Base-by-base conservation (phyloP, 306 rosid genomes). In the Malus asiatica region DNA sequence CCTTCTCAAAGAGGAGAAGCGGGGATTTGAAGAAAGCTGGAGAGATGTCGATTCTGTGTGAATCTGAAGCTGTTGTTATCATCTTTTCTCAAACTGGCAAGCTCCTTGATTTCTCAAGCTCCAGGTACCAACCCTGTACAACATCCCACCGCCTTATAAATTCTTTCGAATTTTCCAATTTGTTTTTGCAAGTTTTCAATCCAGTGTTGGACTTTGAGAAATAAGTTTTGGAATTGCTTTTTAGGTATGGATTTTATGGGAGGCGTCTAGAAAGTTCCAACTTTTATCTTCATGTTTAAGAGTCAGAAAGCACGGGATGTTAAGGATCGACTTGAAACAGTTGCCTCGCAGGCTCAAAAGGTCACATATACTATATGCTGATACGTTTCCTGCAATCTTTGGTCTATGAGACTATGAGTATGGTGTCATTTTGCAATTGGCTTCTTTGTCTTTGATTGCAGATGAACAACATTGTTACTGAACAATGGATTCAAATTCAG, bases 401-500 rank as follows among this genome's bases (percentile, higher is more conserved):
- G 48, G 59, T 73, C 35, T 32, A 32, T 32, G 35, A 32, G 35
- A 32, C 18, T 59, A 6, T 32, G 53, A 75, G 52, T 32, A 4
- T 70, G 22, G 14, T 30, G 32, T 30, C 32, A 30, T 30, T 77
- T 23, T 76, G 63, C 60, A 46, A 40, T 74, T 73, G 35, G 32
- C 20, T 68, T 91, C 30, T 68, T 52, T 79, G 25, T 76, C 3
- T 59, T 79, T 76, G 75, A 70, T 76, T 83, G 81, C 87, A 90
- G 98, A 89, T 89, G 93, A 81, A 78, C 79, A 84, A 79, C 74
- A 67, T 90, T 75, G 91, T 95, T 77, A 84, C 87, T 22, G 97
- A 95, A 75, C 97, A 88, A 74, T 92, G 97, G 98, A 88, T 92
- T 80, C 93, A 92, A 70, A 82, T 95, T 78, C 97, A 91, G 86